Evolutionary conservation across 192 early-diverging fungal genomes (phyloP), one percentile per base, ranked within the genome.

Genomic region (Coemansia sp.): DNA sequence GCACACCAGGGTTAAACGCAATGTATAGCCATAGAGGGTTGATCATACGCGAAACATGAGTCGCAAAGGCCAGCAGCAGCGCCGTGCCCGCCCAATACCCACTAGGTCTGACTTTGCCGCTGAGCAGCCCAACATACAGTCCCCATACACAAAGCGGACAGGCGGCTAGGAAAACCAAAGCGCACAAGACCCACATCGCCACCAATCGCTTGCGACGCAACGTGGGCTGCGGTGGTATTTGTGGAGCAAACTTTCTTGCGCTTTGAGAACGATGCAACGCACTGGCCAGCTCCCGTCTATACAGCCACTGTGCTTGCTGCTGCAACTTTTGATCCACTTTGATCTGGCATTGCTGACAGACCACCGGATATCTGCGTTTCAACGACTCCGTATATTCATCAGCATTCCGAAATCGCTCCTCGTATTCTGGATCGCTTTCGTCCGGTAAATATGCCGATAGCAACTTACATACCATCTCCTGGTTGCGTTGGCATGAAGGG

Each of bases 21-120:
- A 64, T 43, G 26, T 62, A 54, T 3, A 76, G 58, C 65, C 66
- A 76, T 49, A 76, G 40, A 3, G 72, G 72, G 45, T 76, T 76
- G 37, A 76, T 37, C 49, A 64, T 17, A 11, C 72, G 60, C 11
- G 50, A 47, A 1, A 44, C 10, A 38, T 58, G 61, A 32, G 66
- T 65, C 7, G 56, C 31, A 28, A 49, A 6, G 4, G 66, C 51
- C 23, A 69, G 40, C 11, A 21, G 39, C 34, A 62, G 31, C 9
- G 42, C 60, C 16, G 15, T 34, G 9, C 42, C 49, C 12, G 40
- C 38, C 0, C 18, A 30, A 5, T 14, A 6, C 6, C 5, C 18
- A 11, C 16, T 17, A 11, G 45, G 46, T 2, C 0, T n/a, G 15
- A n/a, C 18, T 2, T 11, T 23, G 16, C 55, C 42, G 2, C 3